Percentiles rank a stretch among this genome's conserved stretches.
Conservation (phyloP, 2,329 filamentous ascomycete genomes). For the Penicillium italicum region DNA sequence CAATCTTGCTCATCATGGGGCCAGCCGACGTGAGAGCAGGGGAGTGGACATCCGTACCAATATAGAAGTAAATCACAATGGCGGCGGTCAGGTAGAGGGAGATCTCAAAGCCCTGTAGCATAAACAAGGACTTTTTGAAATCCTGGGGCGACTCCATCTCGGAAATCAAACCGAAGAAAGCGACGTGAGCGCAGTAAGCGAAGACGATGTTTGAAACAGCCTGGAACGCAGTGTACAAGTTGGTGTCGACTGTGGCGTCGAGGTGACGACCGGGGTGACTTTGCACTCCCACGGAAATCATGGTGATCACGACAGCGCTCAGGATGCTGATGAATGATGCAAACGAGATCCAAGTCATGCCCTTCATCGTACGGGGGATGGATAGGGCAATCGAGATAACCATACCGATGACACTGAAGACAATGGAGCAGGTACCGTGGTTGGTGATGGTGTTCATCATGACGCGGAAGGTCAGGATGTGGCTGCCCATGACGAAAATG, state of each 20-base stretch:
- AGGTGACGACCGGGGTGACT: conserved; percentile 41
- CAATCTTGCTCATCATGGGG: conserved; percentile 56
- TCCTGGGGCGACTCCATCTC: conserved; percentile 61
- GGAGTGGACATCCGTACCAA: conserved; percentile 58
- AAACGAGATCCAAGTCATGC: conserved; percentile 61
- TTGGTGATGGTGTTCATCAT: conserved; percentile 63
- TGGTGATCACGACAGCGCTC: conserved; percentile 61
- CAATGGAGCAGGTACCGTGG: conserved; percentile 60
- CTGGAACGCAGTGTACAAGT: conserved; percentile 57
- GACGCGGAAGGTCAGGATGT: conserved; percentile 66
- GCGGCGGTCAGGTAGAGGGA: conserved; percentile 62
- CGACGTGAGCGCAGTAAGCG: conserved; percentile 65
- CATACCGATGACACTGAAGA: conserved; percentile 59
- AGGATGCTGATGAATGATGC: conserved; percentile 61
- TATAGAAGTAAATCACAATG: conserved; percentile 65
- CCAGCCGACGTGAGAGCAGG: conserved; percentile 65
- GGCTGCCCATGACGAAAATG: conserved; percentile 66
- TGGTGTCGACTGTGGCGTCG: conserved; percentile 39
- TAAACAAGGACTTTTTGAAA: conserved; percentile 60
- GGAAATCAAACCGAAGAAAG: conserved; percentile 64
- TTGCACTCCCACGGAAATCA: conserved; percentile 60
- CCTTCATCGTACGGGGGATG: conserved; percentile 59
- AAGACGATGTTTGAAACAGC: conserved; percentile 68
- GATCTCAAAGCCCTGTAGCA: conserved; percentile 60
- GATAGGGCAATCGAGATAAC: conserved; percentile 48